A percentile compares a stretch with the other conserved stretches of the same genome.
phyloP scores from a whole-genome alignment of 768 basidiomycete species.

The Pisolithus microcarpus region DNA sequence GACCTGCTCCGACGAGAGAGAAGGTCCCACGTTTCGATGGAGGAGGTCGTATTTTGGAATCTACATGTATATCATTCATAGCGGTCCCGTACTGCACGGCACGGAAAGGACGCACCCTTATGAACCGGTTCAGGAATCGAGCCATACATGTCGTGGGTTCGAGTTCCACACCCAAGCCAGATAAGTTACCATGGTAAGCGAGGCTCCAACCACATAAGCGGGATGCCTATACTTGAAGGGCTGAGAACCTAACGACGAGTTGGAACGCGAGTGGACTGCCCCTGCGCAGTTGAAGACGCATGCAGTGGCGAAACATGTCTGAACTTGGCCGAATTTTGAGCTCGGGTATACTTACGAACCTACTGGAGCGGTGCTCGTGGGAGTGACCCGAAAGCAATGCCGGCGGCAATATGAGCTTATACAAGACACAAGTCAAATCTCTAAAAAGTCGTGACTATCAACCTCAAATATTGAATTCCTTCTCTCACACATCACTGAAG shows the following conservation, averaged over 20 bases:
- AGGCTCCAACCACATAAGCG: constrained; percentile 36
- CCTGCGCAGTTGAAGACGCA: constrained; percentile 47
- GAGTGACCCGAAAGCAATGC: too few species aligned
- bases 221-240: constrained; percentile 21
- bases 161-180: constrained; percentile 42
- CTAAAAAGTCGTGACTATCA: too few species aligned
- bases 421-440: too few species aligned
- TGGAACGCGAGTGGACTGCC: constrained; percentile 41
- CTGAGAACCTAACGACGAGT: constrained; percentile 13
- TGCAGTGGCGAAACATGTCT: constrained; percentile 48
- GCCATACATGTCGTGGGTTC: constrained; percentile 35
- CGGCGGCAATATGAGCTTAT: too few species aligned
- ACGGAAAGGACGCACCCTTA: constrained; percentile 15
- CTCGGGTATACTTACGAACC: not conserved
- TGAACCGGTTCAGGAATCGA: constrained; percentile 36
- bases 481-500: too few species aligned
- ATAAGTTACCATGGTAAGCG: constrained; percentile 39
- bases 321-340: not conserved
- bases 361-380: too few species aligned
- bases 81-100: not conserved
- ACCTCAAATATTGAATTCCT: too few species aligned
- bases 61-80: constrained; percentile 6
- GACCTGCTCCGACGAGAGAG: constrained; percentile 14
- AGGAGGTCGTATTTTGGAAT: constrained; percentile 10
- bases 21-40: not conserved